Conservation (phyloP, 2,329 filamentous ascomycete genomes). For the Ophiostoma piceae region DNA sequence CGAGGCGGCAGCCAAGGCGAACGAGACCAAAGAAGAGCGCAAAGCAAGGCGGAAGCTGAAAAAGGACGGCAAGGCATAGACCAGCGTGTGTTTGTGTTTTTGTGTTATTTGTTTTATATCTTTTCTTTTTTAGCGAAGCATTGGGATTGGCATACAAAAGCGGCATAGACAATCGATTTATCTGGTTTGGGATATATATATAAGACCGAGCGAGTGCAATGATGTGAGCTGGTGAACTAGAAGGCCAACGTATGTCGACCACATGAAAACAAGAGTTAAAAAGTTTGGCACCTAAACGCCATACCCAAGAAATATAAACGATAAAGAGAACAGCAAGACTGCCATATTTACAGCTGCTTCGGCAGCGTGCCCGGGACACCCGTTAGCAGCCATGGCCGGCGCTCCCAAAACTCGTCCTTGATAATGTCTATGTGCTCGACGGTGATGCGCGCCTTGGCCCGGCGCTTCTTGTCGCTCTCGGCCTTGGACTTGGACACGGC, state of each 20-base stretch:
- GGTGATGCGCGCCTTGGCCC: conserved; percentile 72
- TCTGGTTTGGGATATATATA: conserved; percentile 7
- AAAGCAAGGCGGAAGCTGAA: conserved; percentile 34
- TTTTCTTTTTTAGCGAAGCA: conserved; percentile 13
- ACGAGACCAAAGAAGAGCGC: conserved; percentile 45
- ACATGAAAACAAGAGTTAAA: conserved; percentile 27
- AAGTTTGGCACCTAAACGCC: neutral
- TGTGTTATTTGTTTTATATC: neutral
- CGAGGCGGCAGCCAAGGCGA: conserved; percentile 31
- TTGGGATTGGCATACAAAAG: conserved; percentile 15
- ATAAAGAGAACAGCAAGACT: conserved; percentile 12
- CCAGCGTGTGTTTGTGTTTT: neutral
- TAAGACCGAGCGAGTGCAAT: neutral
- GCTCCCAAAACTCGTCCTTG: conserved; percentile 88
- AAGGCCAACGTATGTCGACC: neutral
- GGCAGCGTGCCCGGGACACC: conserved; percentile 67
- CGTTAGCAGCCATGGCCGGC: conserved; percentile 75
- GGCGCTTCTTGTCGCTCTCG: conserved; percentile 76
- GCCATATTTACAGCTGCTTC: conserved; percentile 41
- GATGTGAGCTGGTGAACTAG: neutral
- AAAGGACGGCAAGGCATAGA: neutral
- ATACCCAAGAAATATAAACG: neutral
- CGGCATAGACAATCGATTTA: conserved; percentile 1
- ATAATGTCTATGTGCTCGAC: conserved; percentile 91
- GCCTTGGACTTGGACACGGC: conserved; percentile 70